Conservation (phyloP, 1,139 yeast species). For the Dujonia santamariae region DNA sequence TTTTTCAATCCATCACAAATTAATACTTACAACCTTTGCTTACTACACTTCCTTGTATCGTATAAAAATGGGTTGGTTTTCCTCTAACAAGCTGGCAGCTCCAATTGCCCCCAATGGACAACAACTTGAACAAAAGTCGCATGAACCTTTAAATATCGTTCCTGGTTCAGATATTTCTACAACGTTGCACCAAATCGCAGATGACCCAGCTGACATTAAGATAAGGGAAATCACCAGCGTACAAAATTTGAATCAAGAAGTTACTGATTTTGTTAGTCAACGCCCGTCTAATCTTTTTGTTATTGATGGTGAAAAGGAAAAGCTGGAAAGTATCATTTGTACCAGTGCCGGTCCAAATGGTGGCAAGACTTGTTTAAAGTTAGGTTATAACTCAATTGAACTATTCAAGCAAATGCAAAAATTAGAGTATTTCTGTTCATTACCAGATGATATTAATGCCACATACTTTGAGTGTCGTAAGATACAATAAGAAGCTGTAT, state of each 20-base stretch:
- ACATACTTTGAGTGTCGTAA: slow-evolving; percentile 49
- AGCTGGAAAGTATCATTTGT: slow-evolving; percentile 41
- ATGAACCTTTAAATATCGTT: slow-evolving; percentile 22
- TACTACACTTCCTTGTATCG: no score
- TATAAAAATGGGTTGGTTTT: slow-evolving; percentile 24
- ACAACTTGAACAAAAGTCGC: slow-evolving; percentile 37
- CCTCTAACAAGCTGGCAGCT: slow-evolving; percentile 14
- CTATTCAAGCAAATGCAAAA: slow-evolving; percentile 47
- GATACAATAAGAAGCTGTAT: slow-evolving; percentile 26
- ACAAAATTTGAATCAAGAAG: slow-evolving; percentile 13
- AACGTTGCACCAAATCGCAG: slow-evolving; percentile 34
- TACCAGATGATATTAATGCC: slow-evolving; percentile 45
- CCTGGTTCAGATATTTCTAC: slow-evolving; percentile 33
- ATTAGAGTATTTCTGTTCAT: slow-evolving; percentile 43
- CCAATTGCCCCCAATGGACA: slow-evolving; percentile 9
- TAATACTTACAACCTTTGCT: no score
- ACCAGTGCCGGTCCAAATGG: slow-evolving; percentile 35
- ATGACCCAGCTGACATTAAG: slow-evolving; percentile 13
- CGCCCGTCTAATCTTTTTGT: slow-evolving; percentile 36
- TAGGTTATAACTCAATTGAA: slow-evolving; percentile 34
- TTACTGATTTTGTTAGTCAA: slow-evolving; percentile 18
- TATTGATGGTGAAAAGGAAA: slow-evolving; percentile 44
- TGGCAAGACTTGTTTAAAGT: slow-evolving; percentile 46
- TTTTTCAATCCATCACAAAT: no score
- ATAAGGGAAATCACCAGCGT: slow-evolving; percentile 11